A percentile compares a stretch with the other conserved stretches of the same genome.
These are phyloP conservation scores for Xylaria digitata DNA, from an alignment of 2,329 filamentous ascomycete genomes.

Conservation along the genomic window DNA sequence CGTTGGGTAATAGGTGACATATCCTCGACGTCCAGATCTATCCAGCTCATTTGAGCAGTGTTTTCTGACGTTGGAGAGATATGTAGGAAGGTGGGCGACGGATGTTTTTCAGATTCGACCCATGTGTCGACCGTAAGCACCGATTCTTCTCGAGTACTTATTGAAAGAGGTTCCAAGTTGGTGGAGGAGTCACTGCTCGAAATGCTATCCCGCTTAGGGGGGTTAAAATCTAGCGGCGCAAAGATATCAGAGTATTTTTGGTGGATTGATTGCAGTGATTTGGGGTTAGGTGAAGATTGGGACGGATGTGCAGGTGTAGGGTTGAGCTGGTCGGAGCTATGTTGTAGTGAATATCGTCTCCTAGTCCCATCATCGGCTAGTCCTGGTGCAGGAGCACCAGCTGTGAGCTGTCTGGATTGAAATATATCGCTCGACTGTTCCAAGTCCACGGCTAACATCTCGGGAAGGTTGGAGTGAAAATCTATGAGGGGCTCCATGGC, in stretches of 20 bases:
- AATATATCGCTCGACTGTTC: slow-evolving; percentile 62
- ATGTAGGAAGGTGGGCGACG: slow-evolving; percentile 40
- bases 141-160: slow-evolving; percentile 53
- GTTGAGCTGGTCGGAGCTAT: slow-evolving; percentile 35
- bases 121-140: slow-evolving; percentile 57
- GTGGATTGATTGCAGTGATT: slow-evolving; percentile 44
- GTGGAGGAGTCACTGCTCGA: slow-evolving; percentile 53
- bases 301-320: slow-evolving; percentile 32
- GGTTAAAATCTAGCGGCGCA: slow-evolving; percentile 36
- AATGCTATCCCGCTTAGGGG: slow-evolving; percentile 44
- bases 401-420: slow-evolving; percentile 63
- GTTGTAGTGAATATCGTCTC: slow-evolving; percentile 45
- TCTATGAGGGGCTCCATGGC: slow-evolving; percentile 42
- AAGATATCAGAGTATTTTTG: slow-evolving; percentile 46
- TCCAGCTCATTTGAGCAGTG: slow-evolving; percentile 47
- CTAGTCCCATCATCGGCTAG: slow-evolving; percentile 49
- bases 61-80: slow-evolving; percentile 39
- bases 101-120: slow-evolving; percentile 51
- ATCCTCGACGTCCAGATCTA: slow-evolving; percentile 48
- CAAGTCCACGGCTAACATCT: slow-evolving; percentile 66
- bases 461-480: slow-evolving; percentile 63
- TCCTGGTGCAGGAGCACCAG: slow-evolving; percentile 58
- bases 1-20: slow-evolving; percentile 35
- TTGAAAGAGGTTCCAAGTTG: slow-evolving; percentile 50
- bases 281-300: slow-evolving; percentile 40